Evolutionary conservation across 441 rosid genomes (phyloP).

Genomic region (Gossypium schwendimanii): DNA sequence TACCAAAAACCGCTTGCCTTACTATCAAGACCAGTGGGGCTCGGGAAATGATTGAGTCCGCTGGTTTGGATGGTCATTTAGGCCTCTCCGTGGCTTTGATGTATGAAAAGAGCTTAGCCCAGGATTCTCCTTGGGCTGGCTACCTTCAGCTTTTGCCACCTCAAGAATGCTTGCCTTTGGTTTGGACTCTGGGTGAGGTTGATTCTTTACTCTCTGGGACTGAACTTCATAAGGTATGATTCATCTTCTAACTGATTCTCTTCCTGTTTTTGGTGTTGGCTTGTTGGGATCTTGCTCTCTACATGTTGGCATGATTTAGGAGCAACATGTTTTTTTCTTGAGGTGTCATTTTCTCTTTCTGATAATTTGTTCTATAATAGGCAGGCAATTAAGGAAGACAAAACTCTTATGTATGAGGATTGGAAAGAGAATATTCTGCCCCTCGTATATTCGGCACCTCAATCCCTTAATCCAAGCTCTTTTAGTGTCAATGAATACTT

Average conservation of each 20-base stretch:
- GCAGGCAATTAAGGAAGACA: constrained; percentile 78
- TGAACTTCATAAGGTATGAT: constrained; percentile 69
- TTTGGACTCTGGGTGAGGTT: constrained; percentile 57
- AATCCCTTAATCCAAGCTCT: constrained; percentile 22
- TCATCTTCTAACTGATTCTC: not conserved
- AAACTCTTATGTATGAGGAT: constrained; percentile 56
- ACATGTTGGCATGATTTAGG: not conserved
- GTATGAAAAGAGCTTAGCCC: constrained; percentile 71
- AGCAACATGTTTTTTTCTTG: not conserved
- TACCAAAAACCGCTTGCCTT: constrained; percentile 77
- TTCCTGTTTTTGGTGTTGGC: not conserved
- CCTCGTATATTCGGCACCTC: constrained; percentile 33
- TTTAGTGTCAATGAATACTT: constrained; percentile 61
- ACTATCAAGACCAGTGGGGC: constrained; percentile 58
- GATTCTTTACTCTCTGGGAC: constrained; percentile 66
- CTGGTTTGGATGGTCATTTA: constrained; percentile 55
- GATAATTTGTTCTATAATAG: constrained; percentile 28
- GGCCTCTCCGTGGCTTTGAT: constrained; percentile 69
- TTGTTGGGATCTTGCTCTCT: not conserved
- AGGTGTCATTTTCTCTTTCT: not conserved
- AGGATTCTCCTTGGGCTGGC: constrained; percentile 66
- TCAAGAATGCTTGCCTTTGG: constrained; percentile 51
- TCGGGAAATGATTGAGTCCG: constrained; percentile 38
- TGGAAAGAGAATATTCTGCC: constrained; percentile 71
- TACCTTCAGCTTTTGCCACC: constrained; percentile 67